Evolutionary conservation across 768 basidiomycete species (phyloP), one percentile per base, ranked within the genome.

Genomic region (Bullera alba): DNA sequence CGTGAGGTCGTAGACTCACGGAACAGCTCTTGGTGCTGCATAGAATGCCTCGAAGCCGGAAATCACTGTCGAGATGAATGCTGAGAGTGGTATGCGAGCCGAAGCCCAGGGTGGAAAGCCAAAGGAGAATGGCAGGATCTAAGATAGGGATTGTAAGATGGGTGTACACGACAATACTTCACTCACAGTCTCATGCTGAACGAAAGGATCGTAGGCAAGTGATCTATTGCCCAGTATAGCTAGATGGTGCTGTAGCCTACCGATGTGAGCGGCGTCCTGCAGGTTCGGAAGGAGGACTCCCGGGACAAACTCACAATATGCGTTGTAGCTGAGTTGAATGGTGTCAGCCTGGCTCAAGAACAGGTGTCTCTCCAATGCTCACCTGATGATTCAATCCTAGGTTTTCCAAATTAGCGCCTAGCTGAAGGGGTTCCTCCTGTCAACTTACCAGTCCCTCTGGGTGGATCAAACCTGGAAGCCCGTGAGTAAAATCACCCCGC

Each of bases 361-460:
- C 22, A 29, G 5, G 27, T 5, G 17, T 14, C 23, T n/a, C 37
- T 21, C 8, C 10, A n/a, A 22, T 35, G 45, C 59, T 54, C 25
- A 64, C 62, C 36, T 65, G 69, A 47, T 70, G 65, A 45, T 69
- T 69, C 58, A 69, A 69, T 7, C 67, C 65, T 65, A 37, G 28
- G 14, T 5, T 19, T 28, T 4, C 2, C 15, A 23, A 16, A 14
- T 17, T 21, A 19, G 29, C n/a, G 14, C 16, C 47, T 26, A 25
- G 7, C 8, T 30, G 19, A 41, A 17, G 30, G 41, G 22, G 8
- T 8, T n/a, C 3, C 19, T 21, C 22, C n/a, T 22, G 6, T 14
- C 14, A 19, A 49, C 53, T 36, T 28, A 59, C 59, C 67, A n/a
- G 66, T 65, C 21, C 62, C 64, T 52, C 59, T 56, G 16, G 68